These are phyloP conservation scores for Trametes cinnabarina DNA, from an alignment of 768 basidiomycete species.

Conservation along the genomic window DNA sequence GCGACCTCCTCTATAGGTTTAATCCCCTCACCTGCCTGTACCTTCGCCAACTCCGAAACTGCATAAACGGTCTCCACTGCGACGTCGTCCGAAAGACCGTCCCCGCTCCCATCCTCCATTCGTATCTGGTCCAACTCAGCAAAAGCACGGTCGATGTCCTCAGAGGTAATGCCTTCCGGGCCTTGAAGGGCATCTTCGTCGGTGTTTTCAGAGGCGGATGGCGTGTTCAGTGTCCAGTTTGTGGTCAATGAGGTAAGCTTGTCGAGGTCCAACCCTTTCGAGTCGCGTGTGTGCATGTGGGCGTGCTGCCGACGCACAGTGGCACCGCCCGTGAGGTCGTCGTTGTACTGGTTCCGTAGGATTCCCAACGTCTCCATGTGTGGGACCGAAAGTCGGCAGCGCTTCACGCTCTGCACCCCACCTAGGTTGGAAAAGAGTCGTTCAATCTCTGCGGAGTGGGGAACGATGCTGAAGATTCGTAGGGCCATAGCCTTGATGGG, in stretches of 20 bases:
- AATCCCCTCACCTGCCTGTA: not conserved
- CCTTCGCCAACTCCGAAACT: not conserved
- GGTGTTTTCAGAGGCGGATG: not conserved
- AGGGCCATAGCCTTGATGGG: not conserved
- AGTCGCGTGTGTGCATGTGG: not conserved
- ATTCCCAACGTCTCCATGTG: not conserved
- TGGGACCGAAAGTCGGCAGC: not conserved
- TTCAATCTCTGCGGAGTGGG: not conserved
- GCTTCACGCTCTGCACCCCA: not conserved
- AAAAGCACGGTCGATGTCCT: not conserved
- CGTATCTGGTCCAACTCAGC: not conserved
- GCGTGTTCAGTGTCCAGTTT: not conserved
- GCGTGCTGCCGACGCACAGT: not conserved
- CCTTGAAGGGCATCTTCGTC: not conserved
- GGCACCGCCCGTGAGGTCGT: not conserved
- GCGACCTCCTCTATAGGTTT: not conserved
- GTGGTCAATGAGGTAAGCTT: not conserved
- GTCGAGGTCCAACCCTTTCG: not conserved
- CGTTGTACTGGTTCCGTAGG: not conserved
- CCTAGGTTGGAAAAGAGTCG: not conserved
- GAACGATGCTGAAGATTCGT: not conserved
- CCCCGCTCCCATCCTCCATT: not conserved
- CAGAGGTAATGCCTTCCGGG: not conserved
- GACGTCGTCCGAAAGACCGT: not conserved
- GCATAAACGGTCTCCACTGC: not conserved